phyloP scores from a whole-genome alignment of 371 early-diverging fungal genomes.

The Basidiobolus meristosporus region DNA sequence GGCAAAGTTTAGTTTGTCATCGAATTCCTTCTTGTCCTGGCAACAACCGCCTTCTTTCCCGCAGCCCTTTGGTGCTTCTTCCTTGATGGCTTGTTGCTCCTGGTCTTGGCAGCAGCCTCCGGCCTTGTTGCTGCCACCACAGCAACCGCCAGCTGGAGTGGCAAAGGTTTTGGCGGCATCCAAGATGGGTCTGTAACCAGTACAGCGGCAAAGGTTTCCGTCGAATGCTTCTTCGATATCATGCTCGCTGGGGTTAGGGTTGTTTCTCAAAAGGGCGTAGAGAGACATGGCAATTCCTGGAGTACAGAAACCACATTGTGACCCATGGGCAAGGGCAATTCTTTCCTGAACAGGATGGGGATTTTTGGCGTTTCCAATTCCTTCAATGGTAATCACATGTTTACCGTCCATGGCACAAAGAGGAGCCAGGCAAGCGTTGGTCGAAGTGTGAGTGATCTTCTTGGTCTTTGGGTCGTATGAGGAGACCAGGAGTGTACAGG shows the following conservation, averaged over 20 bases:
- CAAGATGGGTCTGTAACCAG: slow-evolving; percentile 62
- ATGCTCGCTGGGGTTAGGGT: slow-evolving; percentile 27
- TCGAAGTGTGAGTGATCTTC: slow-evolving; percentile 19
- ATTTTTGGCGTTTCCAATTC: slow-evolving; percentile 33
- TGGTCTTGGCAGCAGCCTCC: slow-evolving; percentile 4
- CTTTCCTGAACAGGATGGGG: slow-evolving; percentile 52
- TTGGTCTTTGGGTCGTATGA: slow-evolving; percentile 15
- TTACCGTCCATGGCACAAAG: slow-evolving; percentile 46
- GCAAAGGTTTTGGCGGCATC: slow-evolving; percentile 43
- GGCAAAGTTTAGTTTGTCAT: neutral
- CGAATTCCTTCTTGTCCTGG: slow-evolving; percentile 3
- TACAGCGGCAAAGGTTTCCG: slow-evolving; percentile 70
- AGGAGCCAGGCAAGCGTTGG: slow-evolving; percentile 55
- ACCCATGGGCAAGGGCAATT: slow-evolving; percentile 30
- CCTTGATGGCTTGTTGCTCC: slow-evolving; percentile 4
- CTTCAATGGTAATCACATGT: slow-evolving; percentile 64
- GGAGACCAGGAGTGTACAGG: slow-evolving; percentile 60
- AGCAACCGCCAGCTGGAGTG: slow-evolving; percentile 4
- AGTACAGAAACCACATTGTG: slow-evolving; percentile 73
- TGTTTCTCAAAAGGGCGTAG: slow-evolving; percentile 43
- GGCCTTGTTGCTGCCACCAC: slow-evolving; percentile 4
- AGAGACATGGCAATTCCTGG: slow-evolving; percentile 71
- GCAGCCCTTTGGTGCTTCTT: slow-evolving; percentile 2
- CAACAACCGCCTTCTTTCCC: slow-evolving; percentile 11
- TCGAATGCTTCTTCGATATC: slow-evolving; percentile 65